These are phyloP conservation scores for Penstemon barbatus DNA, from an alignment of 257 asterid species.

Conservation along the genomic window DNA sequence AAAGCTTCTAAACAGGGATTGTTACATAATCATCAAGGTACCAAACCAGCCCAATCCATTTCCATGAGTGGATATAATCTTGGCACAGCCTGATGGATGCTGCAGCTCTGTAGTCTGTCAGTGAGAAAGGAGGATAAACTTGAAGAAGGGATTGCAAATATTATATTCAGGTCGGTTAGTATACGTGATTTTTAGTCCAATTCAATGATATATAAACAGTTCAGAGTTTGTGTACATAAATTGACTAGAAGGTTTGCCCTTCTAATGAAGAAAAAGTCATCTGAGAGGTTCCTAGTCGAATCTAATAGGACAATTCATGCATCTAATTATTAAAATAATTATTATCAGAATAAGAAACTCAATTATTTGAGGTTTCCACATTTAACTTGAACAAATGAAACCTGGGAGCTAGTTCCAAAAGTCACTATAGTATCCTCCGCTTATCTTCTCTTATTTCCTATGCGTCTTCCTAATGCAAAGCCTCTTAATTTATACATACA, in stretches of 20 bases:
- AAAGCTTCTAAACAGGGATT: conserved; percentile 16
- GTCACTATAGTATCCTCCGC: background rate
- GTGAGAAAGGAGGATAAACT: conserved; percentile 25
- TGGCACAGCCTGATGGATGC: conserved; percentile 94
- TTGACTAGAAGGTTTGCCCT: background rate
- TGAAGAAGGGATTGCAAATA: conserved; percentile 24
- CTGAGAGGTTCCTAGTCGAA: background rate
- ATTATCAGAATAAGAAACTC: background rate
- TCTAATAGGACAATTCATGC: background rate
- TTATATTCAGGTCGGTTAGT: conserved; percentile 1
- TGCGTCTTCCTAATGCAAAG: background rate
- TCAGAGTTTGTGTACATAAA: background rate
- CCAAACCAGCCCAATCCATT: conserved; percentile 85
- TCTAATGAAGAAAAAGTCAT: background rate
- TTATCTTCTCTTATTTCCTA: background rate
- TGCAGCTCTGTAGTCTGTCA: conserved; percentile 69
- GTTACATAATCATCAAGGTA: conserved; percentile 61
- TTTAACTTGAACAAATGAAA: background rate
- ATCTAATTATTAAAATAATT: background rate
- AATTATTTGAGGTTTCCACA: background rate
- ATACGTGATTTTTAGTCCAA: background rate
- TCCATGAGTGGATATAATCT: conserved; percentile 61
- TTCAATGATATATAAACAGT: background rate
- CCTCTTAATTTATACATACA: background rate
- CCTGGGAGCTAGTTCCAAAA: background rate